Base-by-base conservation (phyloP, 352 stramenopile species). In the Detonula confervacea region DNA sequence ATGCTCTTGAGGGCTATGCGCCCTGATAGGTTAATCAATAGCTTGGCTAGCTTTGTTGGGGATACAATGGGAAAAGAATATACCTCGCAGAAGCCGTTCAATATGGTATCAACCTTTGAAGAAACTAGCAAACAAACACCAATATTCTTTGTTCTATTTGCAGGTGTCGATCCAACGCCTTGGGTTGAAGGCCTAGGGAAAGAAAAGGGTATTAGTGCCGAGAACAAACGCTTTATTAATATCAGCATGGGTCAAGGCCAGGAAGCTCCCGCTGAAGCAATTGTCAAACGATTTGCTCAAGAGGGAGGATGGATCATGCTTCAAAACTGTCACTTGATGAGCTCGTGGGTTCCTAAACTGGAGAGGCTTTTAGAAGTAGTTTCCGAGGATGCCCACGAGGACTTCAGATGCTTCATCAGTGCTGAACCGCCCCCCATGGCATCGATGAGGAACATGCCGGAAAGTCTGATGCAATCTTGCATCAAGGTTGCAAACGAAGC, bases 291-390 rank as follows among this genome's bases (percentile, higher is more conserved):
- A 30, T 96, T 95, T 27, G 95, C 98, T 65, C 92, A 95, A 49
- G 97, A 98, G 49, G 96, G 96, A 29, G 94, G 98, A 80, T 98
- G 96, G 96, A 96, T 98, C 11, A 98, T 98, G 63, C 89, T 98
- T 44, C 98, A 98, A 84, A 98, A 98, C 77, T 97, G 98, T 59
- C 96, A 98, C 70, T 87, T 98, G 42, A 98, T 98, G 96, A 95
- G 95, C 14, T 92, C 94, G 14, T 98, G 96, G 96, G 85, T 98
- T 54, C 80, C 96, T 20, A 92, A 95, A 62, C 94, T 98, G 4
- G 96, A 98, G 90, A 98, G 98, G 73, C 98, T 98, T 62, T 90
- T 98, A 18, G 96, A 98, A 67, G 95, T 98, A 69, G 98, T 98
- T 71, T 93, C 93, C 5, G 84, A 97, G 16, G 91, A 94, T 82